These are phyloP conservation scores for Clavulina sp. DNA, from an alignment of 768 basidiomycete species.

Conservation along the genomic window DNA sequence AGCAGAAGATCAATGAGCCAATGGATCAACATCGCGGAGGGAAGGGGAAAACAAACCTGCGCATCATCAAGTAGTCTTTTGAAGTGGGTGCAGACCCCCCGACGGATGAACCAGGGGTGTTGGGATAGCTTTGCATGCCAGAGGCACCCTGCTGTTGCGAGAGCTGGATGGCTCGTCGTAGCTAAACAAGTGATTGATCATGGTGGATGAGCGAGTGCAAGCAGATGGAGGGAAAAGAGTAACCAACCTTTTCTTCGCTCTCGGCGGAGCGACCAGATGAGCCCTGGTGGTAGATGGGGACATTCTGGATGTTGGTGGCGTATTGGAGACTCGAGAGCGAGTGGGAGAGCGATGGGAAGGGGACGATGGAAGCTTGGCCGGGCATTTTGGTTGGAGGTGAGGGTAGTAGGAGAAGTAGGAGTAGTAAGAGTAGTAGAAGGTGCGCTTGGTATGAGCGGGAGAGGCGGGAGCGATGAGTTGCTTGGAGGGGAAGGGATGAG, in stretches of 20 bases:
- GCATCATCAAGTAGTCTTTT: neutral
- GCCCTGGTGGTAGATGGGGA: neutral
- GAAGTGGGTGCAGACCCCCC: neutral
- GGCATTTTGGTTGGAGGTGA: neutral
- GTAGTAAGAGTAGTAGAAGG: neutral
- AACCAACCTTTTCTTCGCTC: slow-evolving; percentile 2
- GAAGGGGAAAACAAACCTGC: neutral
- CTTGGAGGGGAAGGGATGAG: too few species aligned
- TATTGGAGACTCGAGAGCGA: neutral
- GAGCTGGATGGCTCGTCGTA: neutral
- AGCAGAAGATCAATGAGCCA: neutral
- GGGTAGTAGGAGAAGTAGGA: neutral
- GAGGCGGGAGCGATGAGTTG: too few species aligned
- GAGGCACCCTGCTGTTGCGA: neutral
- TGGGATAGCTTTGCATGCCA: neutral
- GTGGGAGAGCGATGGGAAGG: neutral
- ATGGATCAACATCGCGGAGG: neutral
- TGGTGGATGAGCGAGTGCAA: too few species aligned
- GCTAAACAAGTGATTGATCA: neutral
- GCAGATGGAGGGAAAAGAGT: neutral
- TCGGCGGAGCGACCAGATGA: neutral
- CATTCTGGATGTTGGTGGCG: neutral
- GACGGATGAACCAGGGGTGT: neutral
- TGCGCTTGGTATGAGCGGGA: too few species aligned
- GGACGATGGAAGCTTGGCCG: neutral